Conservation (phyloP, 2,329 filamentous ascomycete genomes). For the Hymenoscyphus albidus region DNA sequence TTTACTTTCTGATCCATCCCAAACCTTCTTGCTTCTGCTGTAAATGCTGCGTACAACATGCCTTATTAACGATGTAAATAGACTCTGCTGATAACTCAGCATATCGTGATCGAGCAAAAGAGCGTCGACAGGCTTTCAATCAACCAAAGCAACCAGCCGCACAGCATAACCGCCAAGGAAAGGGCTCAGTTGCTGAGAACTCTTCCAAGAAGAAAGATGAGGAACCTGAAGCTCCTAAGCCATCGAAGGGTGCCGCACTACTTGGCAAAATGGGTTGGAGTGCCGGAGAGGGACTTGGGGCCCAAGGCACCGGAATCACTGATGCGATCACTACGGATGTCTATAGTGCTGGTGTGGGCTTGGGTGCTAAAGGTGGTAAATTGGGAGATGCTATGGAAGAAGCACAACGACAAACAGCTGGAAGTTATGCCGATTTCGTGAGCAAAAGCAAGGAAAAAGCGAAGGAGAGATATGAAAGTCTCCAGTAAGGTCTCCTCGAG, state of each 20-base stretch:
- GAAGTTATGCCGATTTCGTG: conserved; percentile 59
- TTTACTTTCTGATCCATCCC: conserved; percentile 44
- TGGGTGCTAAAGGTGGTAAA: conserved; percentile 67
- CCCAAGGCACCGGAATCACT: conserved; percentile 57
- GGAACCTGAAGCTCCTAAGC: conserved; percentile 38
- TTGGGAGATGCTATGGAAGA: conserved; percentile 64
- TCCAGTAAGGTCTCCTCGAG: conserved; percentile 31
- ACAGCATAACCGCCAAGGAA: conserved; percentile 36
- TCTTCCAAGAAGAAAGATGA: conserved; percentile 32
- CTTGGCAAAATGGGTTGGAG: conserved; percentile 73
- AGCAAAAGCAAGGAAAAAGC: conserved; percentile 63
- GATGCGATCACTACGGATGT: conserved; percentile 61
- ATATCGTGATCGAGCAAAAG: conserved; percentile 60
- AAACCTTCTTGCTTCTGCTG: conserved; percentile 14
- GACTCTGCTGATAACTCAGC: conserved; percentile 23
- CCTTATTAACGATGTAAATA: neutral
- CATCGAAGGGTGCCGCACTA: conserved; percentile 62
- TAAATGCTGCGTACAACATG: neutral
- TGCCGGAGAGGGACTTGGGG: conserved; percentile 61
- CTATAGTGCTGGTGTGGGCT: conserved; percentile 64
- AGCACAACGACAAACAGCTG: conserved; percentile 58
- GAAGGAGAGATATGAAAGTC: conserved; percentile 59
- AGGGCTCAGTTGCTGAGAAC: conserved; percentile 26
- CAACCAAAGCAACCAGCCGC: conserved; percentile 52
- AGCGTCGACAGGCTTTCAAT: conserved; percentile 59